A percentile compares a stretch with the other conserved stretches of the same genome.
These are phyloP conservation scores for Tranzscheliella williamsii DNA, from an alignment of 1,284 basidiomycete genomes.

Conservation along the genomic window DNA sequence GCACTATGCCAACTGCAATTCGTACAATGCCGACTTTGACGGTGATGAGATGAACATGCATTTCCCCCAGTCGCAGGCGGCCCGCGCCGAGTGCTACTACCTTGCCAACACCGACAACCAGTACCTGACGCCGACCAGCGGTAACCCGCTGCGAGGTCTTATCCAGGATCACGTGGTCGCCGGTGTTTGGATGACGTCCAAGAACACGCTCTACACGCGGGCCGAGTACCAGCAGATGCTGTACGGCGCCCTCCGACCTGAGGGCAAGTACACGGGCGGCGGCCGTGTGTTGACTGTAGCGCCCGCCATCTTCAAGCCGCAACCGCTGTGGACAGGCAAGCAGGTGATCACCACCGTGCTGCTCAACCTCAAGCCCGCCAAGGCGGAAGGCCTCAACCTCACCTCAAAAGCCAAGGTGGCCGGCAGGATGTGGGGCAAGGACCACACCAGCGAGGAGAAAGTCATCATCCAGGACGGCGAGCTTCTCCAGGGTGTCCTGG, in stretches of 20 bases:
- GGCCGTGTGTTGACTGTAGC: slow-evolving; percentile 80
- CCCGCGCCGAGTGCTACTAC: slow-evolving; percentile 74
- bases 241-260: slow-evolving; percentile 90
- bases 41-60: slow-evolving; percentile 99
- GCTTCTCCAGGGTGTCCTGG: slow-evolving; percentile 86
- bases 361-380: slow-evolving; percentile 80
- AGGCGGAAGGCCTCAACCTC: slow-evolving; percentile 82
- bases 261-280: slow-evolving; percentile 73
- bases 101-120: slow-evolving; percentile 99
- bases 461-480: slow-evolving; percentile 92
- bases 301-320: slow-evolving; percentile 89
- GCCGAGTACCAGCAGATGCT: slow-evolving; percentile 96
- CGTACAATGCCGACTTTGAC: slow-evolving; percentile 99
- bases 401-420: slow-evolving; percentile 83
- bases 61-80: slow-evolving; percentile 93
- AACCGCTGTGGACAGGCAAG: slow-evolving; percentile 94
- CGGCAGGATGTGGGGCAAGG: slow-evolving; percentile 73
- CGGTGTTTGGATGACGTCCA: slow-evolving; percentile 98
- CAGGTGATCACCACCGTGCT: slow-evolving; percentile 75
- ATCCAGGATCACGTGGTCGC: slow-evolving; percentile 99
- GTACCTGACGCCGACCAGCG: slow-evolving; percentile 96
- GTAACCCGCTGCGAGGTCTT: slow-evolving; percentile 93
- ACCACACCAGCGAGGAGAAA: slow-evolving; percentile 72
- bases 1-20: slow-evolving; percentile 99
- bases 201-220: slow-evolving; percentile 89